phyloP scores from a whole-genome alignment of 495 filamentous ascomycete genomes.

The Parmelia sp. region DNA sequence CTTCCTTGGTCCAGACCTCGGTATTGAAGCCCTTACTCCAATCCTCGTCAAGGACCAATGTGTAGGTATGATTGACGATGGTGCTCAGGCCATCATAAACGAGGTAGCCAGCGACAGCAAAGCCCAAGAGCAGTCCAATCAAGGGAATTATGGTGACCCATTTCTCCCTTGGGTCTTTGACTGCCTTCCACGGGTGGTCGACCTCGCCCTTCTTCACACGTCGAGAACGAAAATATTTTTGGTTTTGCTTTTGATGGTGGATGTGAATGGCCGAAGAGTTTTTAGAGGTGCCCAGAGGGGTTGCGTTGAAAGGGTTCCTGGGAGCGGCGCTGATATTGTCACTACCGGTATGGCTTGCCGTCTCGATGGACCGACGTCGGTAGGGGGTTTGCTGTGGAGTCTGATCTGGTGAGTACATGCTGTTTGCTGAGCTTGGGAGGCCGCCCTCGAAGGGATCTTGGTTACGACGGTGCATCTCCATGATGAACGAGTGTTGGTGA shows the following conservation, averaged over 20 bases:
- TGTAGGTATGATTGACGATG: constrained; percentile 66
- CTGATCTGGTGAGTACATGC: constrained; percentile 1
- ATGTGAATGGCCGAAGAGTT: constrained; percentile 32
- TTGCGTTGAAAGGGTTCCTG: constrained; percentile 5
- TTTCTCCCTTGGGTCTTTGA: constrained; percentile 70
- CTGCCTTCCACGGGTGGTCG: constrained; percentile 57
- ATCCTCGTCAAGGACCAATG: constrained; percentile 61
- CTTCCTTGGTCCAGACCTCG: constrained; percentile 65
- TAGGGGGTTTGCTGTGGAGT: constrained; percentile 1
- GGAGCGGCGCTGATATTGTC: constrained; percentile 5
- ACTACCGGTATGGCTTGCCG: neutral
- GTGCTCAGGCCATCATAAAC: constrained; percentile 63
- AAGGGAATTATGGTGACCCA: constrained; percentile 77
- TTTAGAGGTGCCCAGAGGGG: constrained; percentile 4
- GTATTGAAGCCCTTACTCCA: constrained; percentile 56
- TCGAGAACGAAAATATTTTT: constrained; percentile 69
- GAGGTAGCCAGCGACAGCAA: constrained; percentile 59
- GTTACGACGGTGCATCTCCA: constrained; percentile 4
- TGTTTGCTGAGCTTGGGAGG: constrained; percentile 5
- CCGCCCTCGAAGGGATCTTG: constrained; percentile 3
- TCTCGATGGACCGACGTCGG: neutral
- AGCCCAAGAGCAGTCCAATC: constrained; percentile 57
- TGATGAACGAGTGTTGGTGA: neutral
- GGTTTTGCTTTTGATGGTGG: constrained; percentile 24
- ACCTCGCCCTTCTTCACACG: constrained; percentile 62